Base-by-base conservation (phyloP, 352 stramenopile species). In the Phytophthora fragariae region DNA sequence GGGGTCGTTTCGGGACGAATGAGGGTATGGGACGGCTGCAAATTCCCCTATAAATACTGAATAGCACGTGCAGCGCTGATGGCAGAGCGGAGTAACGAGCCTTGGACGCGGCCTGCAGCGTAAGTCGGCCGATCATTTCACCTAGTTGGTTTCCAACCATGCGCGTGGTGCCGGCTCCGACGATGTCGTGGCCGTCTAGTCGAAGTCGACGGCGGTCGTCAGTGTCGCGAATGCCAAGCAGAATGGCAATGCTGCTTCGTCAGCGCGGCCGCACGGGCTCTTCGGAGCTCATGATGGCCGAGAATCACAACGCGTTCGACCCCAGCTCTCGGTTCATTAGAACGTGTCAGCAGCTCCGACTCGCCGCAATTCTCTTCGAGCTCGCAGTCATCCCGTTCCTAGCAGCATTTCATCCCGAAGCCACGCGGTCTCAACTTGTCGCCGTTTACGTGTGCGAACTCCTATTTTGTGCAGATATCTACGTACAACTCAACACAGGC, bases 401-500 rank as follows among this genome's bases (percentile, higher is more conserved):
- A 17, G 59, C 78, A 46, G 66, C 74, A 3, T 92, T 92, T 41
- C 56, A 66, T 14, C 19, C 56, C 3, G 21, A 73, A 21, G 27
- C 64, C 1, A 59, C 27, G 17, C 79, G 71, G 1, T 62, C 47
- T 9, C 62, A 78, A n/a, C 69, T 90, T n/a, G 10, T 77, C 9
- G 72, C 63, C 9, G 44, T 91, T 11, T 91, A 92, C 70, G 56
- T 72, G 11, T 92, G 82, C 58, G 84, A 93, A 62, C 10, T 86
- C 10, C 57, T 91, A 31, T 93, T 93, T 57, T 81, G 67, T 52
- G 62, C 74, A 35, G 86, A 93, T 69, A 80, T 92, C 27, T 92
- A 89, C 66, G 83, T 93, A 17, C 86, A 91, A 50, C 77, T 92
- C 50, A 83, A 92, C 72, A 93, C 84, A 24, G 85, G 86, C 10